Evolutionary conservation across 208 protist species (phyloP), one percentile per base, ranked within the genome.

Genomic region (Leishmania lainsoni): DNA sequence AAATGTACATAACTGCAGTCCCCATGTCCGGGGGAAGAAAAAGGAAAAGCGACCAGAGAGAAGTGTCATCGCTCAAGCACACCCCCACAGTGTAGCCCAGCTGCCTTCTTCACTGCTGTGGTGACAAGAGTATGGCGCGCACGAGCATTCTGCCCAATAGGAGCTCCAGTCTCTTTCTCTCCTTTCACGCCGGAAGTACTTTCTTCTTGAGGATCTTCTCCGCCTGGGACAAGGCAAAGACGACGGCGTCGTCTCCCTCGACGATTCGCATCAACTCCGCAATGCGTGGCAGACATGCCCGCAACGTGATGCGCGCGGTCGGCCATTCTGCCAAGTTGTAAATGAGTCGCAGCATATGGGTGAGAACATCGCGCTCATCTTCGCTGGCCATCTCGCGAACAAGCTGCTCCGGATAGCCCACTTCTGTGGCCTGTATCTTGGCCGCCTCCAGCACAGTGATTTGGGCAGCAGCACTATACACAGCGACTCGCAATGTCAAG

Each of bases 351-450:
- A 92, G 83, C 75, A 96, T 83, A 83, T 94, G 87, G 26, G 92
- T 88, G 65, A 97, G 86, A 4, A 97, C 92, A 69, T 97, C 94
- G 0, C 92, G 91, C 80, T 97, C 94, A 75, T 95, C 92, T 78
- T 96, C 92, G 14, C 79, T 32, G 26, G 58, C 80, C 3, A 96
- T 79, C 42, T 92, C 83, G 5, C 70, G 61, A 42, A 87, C 78
- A 9, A 95, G 77, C 17, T 81, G 51, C 26, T 58, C 70, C 0
- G 90, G 77, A 10, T 93, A 61, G 17, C 83, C 78, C 20, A 86
- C 51, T 69, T 95, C 89, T 29, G 93, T 85, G 39, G 92, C 90
- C 80, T 96, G 91, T 20, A 89, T 79, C 81, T 95, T 95, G 42
- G 90, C 92, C 9, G 86, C 78, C 78, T 96, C 94, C 75, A 93